Conservation (phyloP, 176 grass and related monocot genomes). For the Hsuehochloa calcarea region DNA sequence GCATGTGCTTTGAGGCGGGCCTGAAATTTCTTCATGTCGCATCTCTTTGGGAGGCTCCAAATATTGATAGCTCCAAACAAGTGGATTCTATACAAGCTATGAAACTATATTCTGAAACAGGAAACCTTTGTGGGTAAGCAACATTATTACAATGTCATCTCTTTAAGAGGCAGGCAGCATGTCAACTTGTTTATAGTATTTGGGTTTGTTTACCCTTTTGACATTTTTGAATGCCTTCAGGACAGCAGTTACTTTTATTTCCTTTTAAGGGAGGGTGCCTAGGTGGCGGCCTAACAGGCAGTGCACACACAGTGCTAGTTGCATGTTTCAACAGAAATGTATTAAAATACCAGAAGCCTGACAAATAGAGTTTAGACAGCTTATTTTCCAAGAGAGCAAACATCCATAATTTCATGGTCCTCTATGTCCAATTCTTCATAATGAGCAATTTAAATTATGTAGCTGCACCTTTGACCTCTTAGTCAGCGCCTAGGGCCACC, state of each 20-base stretch:
- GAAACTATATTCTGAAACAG: slow-evolving; percentile 83
- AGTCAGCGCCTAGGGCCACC: background rate
- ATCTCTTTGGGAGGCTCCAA: slow-evolving; percentile 67
- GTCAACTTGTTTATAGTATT: slow-evolving; percentile 16
- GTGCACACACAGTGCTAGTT: background rate
- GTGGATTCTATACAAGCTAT: slow-evolving; percentile 58
- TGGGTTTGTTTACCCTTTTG: slow-evolving; percentile 22
- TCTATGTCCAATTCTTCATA: background rate
- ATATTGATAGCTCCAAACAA: slow-evolving; percentile 65
- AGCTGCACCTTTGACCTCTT: background rate
- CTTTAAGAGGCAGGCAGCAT: slow-evolving; percentile 14
- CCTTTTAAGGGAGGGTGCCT: background rate
- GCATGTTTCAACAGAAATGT: background rate
- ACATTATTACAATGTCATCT: slow-evolving; percentile 10
- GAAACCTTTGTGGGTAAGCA: slow-evolving; percentile 87
- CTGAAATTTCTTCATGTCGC: slow-evolving; percentile 90
- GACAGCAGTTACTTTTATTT: background rate
- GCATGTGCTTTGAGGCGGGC: slow-evolving; percentile 82
- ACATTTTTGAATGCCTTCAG: background rate
- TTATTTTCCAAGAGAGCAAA: background rate
- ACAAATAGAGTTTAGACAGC: background rate
- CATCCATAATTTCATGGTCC: background rate
- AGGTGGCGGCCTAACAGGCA: background rate
- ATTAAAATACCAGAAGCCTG: background rate
- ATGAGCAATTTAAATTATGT: background rate